Conservation (phyloP, 2,329 filamentous ascomycete species). For the Exophiala xenobiotica region DNA sequence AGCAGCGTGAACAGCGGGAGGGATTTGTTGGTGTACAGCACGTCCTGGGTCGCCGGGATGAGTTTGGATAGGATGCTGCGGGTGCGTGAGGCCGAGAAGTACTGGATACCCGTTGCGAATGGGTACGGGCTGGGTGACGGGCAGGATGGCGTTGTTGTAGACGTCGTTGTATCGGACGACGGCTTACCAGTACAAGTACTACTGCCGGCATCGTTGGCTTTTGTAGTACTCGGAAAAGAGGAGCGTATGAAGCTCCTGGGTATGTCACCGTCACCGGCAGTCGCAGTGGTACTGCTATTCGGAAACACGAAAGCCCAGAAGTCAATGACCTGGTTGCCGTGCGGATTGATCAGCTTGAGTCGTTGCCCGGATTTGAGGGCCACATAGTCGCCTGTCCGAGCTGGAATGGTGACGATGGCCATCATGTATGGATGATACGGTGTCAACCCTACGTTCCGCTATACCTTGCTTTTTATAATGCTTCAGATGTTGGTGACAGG, state of each 20-base stretch:
- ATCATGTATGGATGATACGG: conserved; percentile 12
- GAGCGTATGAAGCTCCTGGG: conserved; percentile 4
- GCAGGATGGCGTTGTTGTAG: conserved; percentile 18
- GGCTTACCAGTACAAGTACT: no score
- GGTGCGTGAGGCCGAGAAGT: conserved; percentile 42
- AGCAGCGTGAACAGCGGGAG: conserved; percentile 39
- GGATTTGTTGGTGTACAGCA: conserved; percentile 40
- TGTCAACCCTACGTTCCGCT: not conserved
- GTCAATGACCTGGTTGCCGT: conserved; percentile 52
- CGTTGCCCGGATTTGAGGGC: conserved; percentile 39
- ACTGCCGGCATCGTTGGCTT: no score
- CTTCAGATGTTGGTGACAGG: not conserved
- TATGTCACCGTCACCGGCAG: not conserved
- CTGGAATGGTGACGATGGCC: conserved; percentile 38
- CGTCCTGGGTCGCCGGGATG: conserved; percentile 33
- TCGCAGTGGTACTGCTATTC: not conserved
- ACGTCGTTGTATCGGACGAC: not conserved
- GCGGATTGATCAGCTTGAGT: conserved; percentile 48
- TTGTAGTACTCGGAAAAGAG: no score
- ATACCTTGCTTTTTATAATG: not conserved
- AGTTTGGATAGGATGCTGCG: conserved; percentile 37
- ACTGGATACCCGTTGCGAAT: conserved; percentile 22
- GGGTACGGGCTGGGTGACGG: conserved; percentile 41
- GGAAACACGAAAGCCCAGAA: conserved; percentile 48
- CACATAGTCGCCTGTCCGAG: conserved; percentile 45